Evolutionary conservation across 2,329 filamentous ascomycete genomes (phyloP).

Genomic region (Botrytis medusae): DNA sequence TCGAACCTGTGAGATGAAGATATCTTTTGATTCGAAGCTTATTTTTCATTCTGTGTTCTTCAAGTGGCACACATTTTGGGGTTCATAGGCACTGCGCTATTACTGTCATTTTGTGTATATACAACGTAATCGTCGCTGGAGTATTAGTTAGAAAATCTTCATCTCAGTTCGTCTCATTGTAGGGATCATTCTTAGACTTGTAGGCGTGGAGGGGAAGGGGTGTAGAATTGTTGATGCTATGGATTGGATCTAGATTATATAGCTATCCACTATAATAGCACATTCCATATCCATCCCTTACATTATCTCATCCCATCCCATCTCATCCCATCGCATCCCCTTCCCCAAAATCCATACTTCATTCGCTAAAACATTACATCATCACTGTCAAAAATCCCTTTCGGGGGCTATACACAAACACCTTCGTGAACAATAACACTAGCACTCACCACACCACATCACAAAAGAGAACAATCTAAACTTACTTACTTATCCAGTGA

Average conservation of each 20-base stretch:
- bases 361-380: too few species aligned
- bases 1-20: not conserved
- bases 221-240: too few species aligned
- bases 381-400: too few species aligned
- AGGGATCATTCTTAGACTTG: too few species aligned
- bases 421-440: not conserved
- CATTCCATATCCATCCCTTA: too few species aligned
- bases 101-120: not conserved
- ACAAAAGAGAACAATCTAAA: fast-evolving
- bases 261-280: too few species aligned
- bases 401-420: not conserved
- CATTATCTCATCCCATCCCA: too few species aligned
- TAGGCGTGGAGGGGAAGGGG: too few species aligned
- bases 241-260: too few species aligned
- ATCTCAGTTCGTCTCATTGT: too few species aligned
- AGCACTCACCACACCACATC: not conserved
- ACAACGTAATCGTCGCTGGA: not conserved
- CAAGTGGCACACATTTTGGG: too few species aligned
- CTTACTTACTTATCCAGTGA: fast-evolving
- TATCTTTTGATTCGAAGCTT: not conserved
- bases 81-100: not conserved
- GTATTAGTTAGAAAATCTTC: not conserved
- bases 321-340: not conserved
- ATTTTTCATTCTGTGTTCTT: not conserved
- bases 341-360: too few species aligned